Evolutionary conservation across 805 yeast species (phyloP).

Genomic region (Starmerella kuoi): DNA sequence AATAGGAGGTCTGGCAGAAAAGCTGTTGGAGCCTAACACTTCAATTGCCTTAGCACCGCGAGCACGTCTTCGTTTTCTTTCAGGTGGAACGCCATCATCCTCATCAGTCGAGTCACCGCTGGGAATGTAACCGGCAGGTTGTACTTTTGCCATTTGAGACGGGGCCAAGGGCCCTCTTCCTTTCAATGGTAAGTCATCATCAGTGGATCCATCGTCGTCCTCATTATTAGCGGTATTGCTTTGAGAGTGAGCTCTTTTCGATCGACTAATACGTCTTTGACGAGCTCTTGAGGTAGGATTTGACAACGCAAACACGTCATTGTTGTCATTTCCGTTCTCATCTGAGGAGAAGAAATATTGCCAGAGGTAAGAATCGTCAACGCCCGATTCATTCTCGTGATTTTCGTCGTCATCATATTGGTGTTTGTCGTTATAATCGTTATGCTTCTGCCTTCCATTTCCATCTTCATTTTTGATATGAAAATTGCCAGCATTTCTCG

Average conservation of each 20-base stretch:
- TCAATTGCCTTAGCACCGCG: constrained; percentile 80
- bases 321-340: constrained; percentile 27
- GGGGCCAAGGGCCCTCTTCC: constrained; percentile 17
- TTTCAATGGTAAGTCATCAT: constrained; percentile 15
- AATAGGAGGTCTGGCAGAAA: constrained; percentile 80
- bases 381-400: constrained; percentile 7
- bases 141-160: background rate
- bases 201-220: constrained; percentile 7
- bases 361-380: constrained; percentile 60
- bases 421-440: constrained; percentile 11
- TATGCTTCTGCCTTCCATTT: background rate
- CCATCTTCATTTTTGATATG: background rate
- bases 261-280: constrained; percentile 6
- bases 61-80: constrained; percentile 35
- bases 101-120: constrained; percentile 93
- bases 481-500: background rate
- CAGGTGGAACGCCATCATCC: constrained; percentile 69
- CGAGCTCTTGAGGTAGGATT: constrained; percentile 7
- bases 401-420: background rate
- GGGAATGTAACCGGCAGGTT: constrained; percentile 16
- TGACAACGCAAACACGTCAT: constrained; percentile 6
- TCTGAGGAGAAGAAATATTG: constrained; percentile 53
- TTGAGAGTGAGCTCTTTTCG: background rate
- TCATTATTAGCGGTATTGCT: background rate
- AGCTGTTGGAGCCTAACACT: constrained; percentile 73